These are phyloP conservation scores for Ustilago crameri DNA, from an alignment of 1,284 basidiomycete genomes.

Conservation along the genomic window DNA sequence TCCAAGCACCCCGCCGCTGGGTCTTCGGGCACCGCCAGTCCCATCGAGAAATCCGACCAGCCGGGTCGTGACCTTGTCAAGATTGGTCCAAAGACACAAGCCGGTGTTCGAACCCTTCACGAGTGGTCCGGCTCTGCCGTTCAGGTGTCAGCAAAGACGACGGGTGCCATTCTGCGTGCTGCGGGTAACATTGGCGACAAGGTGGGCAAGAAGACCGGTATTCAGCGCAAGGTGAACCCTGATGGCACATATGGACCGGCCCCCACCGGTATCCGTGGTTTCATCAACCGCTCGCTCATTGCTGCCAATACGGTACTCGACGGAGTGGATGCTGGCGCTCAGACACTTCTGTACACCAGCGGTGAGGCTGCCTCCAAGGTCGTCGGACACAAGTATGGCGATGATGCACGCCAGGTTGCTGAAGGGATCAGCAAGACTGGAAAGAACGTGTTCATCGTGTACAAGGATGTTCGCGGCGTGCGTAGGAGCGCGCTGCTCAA, in stretches of 20 bases:
- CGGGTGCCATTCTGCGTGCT: constrained; percentile 57
- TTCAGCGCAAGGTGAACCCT: constrained; percentile 57
- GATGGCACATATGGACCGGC: constrained; percentile 39
- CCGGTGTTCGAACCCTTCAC: constrained; percentile 28
- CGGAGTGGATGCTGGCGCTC: constrained; percentile 64
- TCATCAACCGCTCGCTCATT: constrained; percentile 64
- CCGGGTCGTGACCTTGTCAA: constrained; percentile 28
- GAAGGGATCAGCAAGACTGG: constrained; percentile 55
- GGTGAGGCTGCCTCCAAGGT: constrained; percentile 62
- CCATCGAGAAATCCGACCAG: constrained; percentile 25
- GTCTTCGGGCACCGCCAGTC: constrained; percentile 22
- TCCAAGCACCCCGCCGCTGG: constrained; percentile 33
- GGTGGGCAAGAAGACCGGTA: constrained; percentile 65
- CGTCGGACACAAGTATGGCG: constrained; percentile 67
- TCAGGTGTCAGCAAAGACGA: constrained; percentile 55
- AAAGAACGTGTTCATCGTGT: constrained; percentile 63
- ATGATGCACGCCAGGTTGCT: constrained; percentile 62
- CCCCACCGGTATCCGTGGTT: constrained; percentile 62
- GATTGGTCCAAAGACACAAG: constrained; percentile 30
- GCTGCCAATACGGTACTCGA: constrained; percentile 67
- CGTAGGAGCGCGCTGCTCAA: constrained; percentile 62
- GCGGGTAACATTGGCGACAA: constrained; percentile 64
- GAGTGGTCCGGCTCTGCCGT: constrained; percentile 47
- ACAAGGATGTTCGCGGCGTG: constrained; percentile 66
- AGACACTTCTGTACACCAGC: constrained; percentile 54